Evolutionary conservation across 805 yeast species (phyloP).

Genomic region (Candida ipomoeae): DNA sequence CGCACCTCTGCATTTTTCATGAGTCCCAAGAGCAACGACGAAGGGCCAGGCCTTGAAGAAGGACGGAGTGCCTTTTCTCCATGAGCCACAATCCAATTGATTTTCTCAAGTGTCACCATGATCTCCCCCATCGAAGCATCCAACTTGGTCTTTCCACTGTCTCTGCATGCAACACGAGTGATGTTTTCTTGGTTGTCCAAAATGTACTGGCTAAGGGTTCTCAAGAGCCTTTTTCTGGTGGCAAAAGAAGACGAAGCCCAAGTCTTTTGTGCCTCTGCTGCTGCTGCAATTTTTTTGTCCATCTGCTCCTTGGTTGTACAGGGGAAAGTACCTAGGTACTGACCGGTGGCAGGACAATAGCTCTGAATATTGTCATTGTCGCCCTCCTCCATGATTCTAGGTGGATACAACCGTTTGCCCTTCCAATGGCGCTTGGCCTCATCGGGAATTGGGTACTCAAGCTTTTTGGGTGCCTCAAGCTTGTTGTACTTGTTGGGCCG

Average conservation of each 20-base stretch:
- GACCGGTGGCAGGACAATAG: constrained; percentile 96
- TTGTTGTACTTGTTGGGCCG: constrained; percentile 39
- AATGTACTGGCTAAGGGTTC: constrained; percentile 67
- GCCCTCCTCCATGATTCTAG: constrained; percentile 47
- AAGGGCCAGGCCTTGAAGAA: constrained; percentile 80
- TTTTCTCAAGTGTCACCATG: constrained; percentile 88
- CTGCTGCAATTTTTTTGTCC: constrained; percentile 54
- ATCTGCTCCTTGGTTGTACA: constrained; percentile 67
- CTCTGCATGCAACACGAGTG: constrained; percentile 92
- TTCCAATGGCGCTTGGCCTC: constrained; percentile 90
- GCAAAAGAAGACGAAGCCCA: constrained; percentile 55
- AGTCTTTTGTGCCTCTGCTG: constrained; percentile 50
- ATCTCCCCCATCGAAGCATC: constrained; percentile 98
- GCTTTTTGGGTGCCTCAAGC: constrained; percentile 43
- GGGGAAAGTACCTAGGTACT: constrained; percentile 67
- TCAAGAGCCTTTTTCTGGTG: constrained; percentile 65
- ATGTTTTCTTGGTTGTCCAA: constrained; percentile 78
- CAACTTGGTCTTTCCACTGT: constrained; percentile 91
- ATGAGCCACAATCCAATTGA: constrained; percentile 82
- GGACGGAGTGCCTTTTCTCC: constrained; percentile 72
- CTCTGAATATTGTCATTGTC: constrained; percentile 73
- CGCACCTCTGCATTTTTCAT: constrained; percentile 92
- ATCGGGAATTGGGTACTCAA: constrained; percentile 59
- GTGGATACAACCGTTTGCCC: constrained; percentile 69
- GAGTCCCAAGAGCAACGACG: constrained; percentile 70